Evolutionary conservation across 257 asterid species (phyloP).

Genomic region (Coffea eugenioides): DNA sequence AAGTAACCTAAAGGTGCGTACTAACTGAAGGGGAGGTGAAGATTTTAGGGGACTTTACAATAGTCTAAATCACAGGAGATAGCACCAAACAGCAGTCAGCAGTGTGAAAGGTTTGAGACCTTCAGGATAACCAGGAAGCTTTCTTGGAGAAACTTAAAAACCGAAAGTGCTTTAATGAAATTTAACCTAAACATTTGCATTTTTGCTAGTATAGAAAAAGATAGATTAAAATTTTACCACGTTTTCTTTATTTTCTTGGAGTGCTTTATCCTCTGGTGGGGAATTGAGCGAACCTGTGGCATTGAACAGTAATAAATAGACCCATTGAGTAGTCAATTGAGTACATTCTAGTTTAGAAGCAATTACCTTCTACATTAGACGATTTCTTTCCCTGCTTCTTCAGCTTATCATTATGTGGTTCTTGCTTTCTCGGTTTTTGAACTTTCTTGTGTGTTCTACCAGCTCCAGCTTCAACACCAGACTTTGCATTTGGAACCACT

Average conservation of each 20-base stretch:
- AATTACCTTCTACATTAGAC: slow-evolving; percentile 49
- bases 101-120: neutral
- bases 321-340: neutral
- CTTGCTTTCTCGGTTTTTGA: slow-evolving; percentile 56
- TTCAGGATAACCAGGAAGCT: neutral
- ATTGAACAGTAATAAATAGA: slow-evolving; percentile 4
- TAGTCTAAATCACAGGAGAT: neutral
- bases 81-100: neutral
- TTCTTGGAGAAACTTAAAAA: neutral
- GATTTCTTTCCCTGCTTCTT: slow-evolving; percentile 59
- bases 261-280: slow-evolving; percentile 38
- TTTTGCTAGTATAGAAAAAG: neutral
- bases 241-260: slow-evolving; percentile 80
- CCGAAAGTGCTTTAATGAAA: neutral
- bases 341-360: neutral
- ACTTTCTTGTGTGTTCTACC: slow-evolving; percentile 46
- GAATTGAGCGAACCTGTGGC: slow-evolving; percentile 42
- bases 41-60: neutral
- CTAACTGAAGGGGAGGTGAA: neutral
- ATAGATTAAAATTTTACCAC: slow-evolving; percentile 36
- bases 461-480: slow-evolving; percentile 37
- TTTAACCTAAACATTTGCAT: neutral
- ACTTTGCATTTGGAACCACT: slow-evolving; percentile 34
- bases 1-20: neutral
- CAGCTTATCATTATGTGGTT: slow-evolving; percentile 33